A percentile compares a stretch with the other conserved stretches of the same genome.
Conservation (phyloP, 2,329 filamentous ascomycete species). For the Monosporascus sp. region DNA sequence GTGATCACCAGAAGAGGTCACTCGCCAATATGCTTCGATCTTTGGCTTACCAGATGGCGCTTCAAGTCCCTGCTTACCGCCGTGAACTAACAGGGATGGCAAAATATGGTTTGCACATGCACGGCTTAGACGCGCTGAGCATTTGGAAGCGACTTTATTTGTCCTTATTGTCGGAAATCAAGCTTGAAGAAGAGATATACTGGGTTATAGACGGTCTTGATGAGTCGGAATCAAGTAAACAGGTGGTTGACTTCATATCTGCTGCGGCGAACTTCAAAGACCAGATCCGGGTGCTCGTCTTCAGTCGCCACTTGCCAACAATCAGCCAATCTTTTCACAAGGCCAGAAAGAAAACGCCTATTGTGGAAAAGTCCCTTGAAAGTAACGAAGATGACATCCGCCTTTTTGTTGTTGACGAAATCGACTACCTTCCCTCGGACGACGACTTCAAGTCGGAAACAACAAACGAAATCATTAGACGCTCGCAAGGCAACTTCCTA, state of each 20-base stretch:
- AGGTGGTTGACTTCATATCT: slow-evolving; percentile 3
- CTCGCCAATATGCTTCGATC: slow-evolving; percentile 9
- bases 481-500: slow-evolving; percentile 16
- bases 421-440: slow-evolving; percentile 7
- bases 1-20: slow-evolving; percentile 5
- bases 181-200: neutral
- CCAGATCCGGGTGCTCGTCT: slow-evolving; percentile 2
- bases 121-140: neutral
- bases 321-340: slow-evolving; percentile 7
- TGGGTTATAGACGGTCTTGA: slow-evolving; percentile 6
- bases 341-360: slow-evolving; percentile 1
- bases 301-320: slow-evolving; percentile 5
- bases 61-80: neutral
- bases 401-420: slow-evolving; percentile 9
- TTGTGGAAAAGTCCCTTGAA: slow-evolving; percentile 4
- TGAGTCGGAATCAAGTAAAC: slow-evolving; percentile 3
- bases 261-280: neutral
- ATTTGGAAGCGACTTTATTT: slow-evolving; percentile 3
- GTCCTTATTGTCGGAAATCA: neutral
- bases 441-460: slow-evolving; percentile 8
- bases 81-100: neutral
- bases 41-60: slow-evolving; percentile 8
- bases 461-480: slow-evolving; percentile 1
- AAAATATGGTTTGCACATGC: neutral
- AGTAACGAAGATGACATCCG: slow-evolving; percentile 12